Evolutionary conservation across 306 rosid genomes (phyloP).

Genomic region (Chamaecrista fasciculata): DNA sequence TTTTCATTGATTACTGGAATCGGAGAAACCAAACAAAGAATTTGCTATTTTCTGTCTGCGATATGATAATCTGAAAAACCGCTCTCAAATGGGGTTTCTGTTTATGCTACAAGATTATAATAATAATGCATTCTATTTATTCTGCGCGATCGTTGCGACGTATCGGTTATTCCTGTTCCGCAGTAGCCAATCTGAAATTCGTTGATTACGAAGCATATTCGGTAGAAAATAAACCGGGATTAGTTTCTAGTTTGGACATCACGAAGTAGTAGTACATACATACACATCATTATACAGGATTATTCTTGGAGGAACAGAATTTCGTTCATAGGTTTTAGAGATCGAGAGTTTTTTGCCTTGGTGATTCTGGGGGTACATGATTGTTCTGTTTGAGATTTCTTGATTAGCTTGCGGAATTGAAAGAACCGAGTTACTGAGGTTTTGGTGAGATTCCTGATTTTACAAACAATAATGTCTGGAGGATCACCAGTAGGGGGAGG

Average conservation of each 20-base stretch:
- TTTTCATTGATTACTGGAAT: slow-evolving; percentile 23
- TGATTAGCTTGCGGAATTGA: slow-evolving; percentile 27
- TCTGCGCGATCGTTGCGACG: slow-evolving; percentile 20
- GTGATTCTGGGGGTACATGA: slow-evolving; percentile 28
- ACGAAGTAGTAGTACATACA: too few relatives aligned
- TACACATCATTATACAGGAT: slow-evolving; percentile 1
- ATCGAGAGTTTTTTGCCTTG: slow-evolving; percentile 13
- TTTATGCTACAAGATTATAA: slow-evolving; percentile 13
- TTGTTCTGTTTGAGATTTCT: slow-evolving; percentile 30
- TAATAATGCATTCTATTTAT: slow-evolving; percentile 27
- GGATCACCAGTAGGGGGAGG: slow-evolving; percentile 85
- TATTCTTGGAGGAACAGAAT: slow-evolving; percentile 20
- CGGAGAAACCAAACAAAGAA: slow-evolving; percentile 24
- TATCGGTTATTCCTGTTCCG: slow-evolving; percentile 27
- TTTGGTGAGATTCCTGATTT: slow-evolving; percentile 33
- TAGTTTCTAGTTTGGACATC: background rate
- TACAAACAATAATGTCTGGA: slow-evolving; percentile 89
- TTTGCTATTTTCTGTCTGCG: slow-evolving; percentile 22
- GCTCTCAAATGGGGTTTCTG: slow-evolving; percentile 40
- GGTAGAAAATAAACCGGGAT: slow-evolving; percentile 25
- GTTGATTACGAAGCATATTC: slow-evolving; percentile 28
- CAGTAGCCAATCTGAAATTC: slow-evolving; percentile 1
- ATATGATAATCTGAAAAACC: slow-evolving; percentile 18
- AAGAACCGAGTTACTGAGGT: slow-evolving; percentile 18
- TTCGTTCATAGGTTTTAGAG: slow-evolving; percentile 33